These are phyloP conservation scores for Boletus edulis DNA, from an alignment of 768 basidiomycete species.

Conservation along the genomic window DNA sequence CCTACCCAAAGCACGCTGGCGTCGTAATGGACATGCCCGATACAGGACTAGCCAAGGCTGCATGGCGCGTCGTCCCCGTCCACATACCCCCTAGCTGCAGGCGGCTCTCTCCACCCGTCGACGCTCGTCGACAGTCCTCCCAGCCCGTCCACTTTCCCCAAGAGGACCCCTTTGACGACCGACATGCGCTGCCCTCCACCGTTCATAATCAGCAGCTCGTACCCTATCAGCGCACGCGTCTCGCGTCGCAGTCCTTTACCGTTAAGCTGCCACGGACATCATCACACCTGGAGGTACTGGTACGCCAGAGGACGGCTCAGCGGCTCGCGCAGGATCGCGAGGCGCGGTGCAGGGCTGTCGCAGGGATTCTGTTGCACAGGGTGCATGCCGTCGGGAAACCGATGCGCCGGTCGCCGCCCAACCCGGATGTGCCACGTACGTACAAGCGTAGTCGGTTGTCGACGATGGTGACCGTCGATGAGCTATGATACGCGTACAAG, in stretches of 20 bases:
- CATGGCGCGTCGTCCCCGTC: conserved; percentile 24
- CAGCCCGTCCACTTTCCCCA: conserved; percentile 22
- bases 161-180: conserved; percentile 28
- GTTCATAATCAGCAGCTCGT: conserved; percentile 9
- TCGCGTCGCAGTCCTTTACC: conserved; percentile 26
- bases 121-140: conserved; percentile 9
- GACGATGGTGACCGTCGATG: conserved; percentile 47
- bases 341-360: conserved; percentile 50
- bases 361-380: conserved; percentile 55
- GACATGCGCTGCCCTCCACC: conserved; percentile 12
- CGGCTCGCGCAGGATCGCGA: conserved; percentile 36
- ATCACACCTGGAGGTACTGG: conserved; percentile 21
- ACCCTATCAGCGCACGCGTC: conserved; percentile 26
- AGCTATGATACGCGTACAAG: conserved; percentile 14
- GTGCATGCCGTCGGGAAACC: conserved; percentile 53
- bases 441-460: conserved; percentile 57
- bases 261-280: conserved; percentile 24
- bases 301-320: conserved; percentile 33
- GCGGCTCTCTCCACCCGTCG: conserved; percentile 21
- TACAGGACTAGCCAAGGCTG: conserved; percentile 22
- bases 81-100: conserved; percentile 26
- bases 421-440: conserved; percentile 30
- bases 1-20: conserved; percentile 25
- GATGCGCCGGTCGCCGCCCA: conserved; percentile 40
- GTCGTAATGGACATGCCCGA: conserved; percentile 23